A percentile compares a stretch with the other conserved stretches of the same genome.
phyloP scores from a whole-genome alignment of 306 rosid species.

The Nissolia schottii region DNA sequence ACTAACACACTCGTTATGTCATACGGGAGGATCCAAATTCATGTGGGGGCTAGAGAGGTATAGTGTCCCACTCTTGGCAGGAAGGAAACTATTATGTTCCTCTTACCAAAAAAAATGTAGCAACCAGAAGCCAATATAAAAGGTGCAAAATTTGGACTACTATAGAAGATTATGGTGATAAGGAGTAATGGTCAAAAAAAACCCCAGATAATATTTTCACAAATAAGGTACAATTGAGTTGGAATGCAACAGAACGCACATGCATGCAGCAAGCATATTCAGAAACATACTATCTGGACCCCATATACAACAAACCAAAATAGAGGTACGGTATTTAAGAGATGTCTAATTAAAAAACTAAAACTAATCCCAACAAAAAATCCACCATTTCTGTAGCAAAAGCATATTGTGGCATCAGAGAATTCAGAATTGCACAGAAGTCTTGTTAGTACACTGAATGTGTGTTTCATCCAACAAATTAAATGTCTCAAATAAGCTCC shows the following conservation, averaged over 20 bases:
- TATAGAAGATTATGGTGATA: background rate
- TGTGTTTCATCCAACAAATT: background rate
- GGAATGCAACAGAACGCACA: background rate
- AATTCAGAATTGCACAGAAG: background rate
- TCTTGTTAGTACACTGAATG: background rate
- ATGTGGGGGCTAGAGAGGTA: no score
- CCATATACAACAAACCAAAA: background rate
- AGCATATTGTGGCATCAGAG: background rate
- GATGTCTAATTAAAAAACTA: background rate
- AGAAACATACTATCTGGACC: background rate
- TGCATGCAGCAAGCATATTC: background rate
- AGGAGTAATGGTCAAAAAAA: background rate
- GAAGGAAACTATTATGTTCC: no score
- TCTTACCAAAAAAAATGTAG: no score
- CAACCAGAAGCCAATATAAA: background rate
- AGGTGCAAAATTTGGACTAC: background rate
- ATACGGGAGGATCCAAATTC: no score
- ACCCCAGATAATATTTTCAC: background rate
- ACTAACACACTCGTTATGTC: no score
- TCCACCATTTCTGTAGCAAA: background rate
- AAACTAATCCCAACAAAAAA: background rate
- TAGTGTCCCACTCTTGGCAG: no score
- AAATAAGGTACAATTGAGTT: background rate
- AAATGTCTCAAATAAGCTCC: background rate
- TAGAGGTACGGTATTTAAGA: background rate